These are phyloP conservation scores for Penicillium pancosmium DNA, from an alignment of 495 filamentous ascomycete genomes.

Conservation along the genomic window DNA sequence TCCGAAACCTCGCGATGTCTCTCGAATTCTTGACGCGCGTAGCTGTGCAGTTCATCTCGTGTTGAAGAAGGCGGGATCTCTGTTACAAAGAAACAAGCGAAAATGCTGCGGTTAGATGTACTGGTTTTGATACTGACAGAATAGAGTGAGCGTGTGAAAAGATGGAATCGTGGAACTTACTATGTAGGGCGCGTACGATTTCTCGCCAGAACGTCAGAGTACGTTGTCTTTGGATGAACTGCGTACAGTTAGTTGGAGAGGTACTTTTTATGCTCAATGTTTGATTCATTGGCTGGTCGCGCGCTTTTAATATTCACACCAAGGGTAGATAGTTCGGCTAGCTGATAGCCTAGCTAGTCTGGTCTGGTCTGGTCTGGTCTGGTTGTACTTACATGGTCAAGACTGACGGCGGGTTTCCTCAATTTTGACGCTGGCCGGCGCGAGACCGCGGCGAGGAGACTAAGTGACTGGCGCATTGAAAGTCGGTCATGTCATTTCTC, in stretches of 20 bases:
- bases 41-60: constrained; percentile 66
- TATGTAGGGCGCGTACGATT: constrained; percentile 41
- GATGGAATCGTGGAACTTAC: constrained; percentile 24
- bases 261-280: neutral
- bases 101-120: too few relatives aligned
- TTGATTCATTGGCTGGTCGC: neutral
- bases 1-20: constrained; percentile 71
- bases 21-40: constrained; percentile 78
- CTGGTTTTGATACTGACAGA: too few relatives aligned
- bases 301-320: neutral
- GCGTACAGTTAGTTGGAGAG: constrained; percentile 10
- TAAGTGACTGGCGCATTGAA: constrained; percentile 34
- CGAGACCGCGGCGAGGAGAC: constrained; percentile 35
- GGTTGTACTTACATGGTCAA: constrained; percentile 42
- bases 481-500: constrained; percentile 11
- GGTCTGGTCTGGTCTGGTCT: neutral
- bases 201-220: constrained; percentile 45
- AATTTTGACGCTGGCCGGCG: constrained; percentile 36
- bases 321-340: neutral
- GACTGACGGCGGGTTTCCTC: constrained; percentile 41
- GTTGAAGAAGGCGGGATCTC: constrained; percentile 51
- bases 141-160: too few relatives aligned
- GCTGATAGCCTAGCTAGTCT: neutral
- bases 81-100: constrained; percentile 13
- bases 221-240: constrained; percentile 49